Evolutionary conservation across 345 rosid genomes (phyloP).

Genomic region (Salix brachista): DNA sequence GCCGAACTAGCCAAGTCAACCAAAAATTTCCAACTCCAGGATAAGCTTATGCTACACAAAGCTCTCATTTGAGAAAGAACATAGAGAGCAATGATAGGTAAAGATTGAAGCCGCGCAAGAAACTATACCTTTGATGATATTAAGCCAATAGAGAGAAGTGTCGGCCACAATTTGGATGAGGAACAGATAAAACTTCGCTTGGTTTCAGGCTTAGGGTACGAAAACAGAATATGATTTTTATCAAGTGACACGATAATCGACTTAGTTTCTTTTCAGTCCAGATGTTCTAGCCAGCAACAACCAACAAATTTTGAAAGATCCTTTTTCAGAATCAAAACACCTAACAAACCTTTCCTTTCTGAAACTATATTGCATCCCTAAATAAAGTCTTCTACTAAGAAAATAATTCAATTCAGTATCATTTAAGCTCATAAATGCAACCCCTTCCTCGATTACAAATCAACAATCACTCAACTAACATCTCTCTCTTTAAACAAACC

Average conservation of each 20-base stretch:
- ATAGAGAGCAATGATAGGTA: neutral
- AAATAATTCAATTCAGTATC: neutral
- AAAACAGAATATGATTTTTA: neutral
- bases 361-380: neutral
- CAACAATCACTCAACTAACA: neutral
- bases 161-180: neutral
- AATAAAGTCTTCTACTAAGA: neutral
- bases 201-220: neutral
- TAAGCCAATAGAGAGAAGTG: neutral
- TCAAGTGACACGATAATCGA: neutral
- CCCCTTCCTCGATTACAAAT: neutral
- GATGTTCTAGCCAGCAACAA: neutral
- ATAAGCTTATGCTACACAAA: conserved; percentile 1
- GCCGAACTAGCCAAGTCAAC: neutral
- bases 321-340: neutral
- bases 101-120: neutral
- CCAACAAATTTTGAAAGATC: neutral
- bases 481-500: neutral
- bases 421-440: neutral
- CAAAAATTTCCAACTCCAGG: neutral
- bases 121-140: neutral
- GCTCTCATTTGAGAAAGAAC: neutral
- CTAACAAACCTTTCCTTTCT: neutral
- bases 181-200: neutral
- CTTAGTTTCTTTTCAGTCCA: neutral